Percentiles rank a stretch among this genome's conserved stretches.
Evolutionary conservation across 225 moss, liverwort and hornwort genomes (phyloP).

Genomic region (Pseudisothecium myosuroides): DNA sequence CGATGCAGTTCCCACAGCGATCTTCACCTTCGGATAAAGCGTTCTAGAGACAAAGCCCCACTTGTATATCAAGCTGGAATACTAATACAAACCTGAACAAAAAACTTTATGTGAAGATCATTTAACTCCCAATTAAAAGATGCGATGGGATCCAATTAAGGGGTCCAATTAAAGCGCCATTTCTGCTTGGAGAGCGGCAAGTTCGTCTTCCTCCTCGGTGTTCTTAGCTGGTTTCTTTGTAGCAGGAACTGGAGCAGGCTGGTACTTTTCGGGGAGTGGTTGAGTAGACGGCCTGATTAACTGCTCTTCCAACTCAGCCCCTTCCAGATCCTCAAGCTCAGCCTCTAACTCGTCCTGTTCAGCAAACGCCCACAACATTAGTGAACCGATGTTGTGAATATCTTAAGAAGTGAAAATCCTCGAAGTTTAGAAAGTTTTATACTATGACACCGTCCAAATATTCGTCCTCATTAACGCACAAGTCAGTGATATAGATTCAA

Average conservation of each 20-base stretch:
- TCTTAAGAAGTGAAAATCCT: neutral
- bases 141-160: neutral
- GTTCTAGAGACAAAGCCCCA: constrained; percentile 23
- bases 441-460: neutral
- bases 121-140: neutral
- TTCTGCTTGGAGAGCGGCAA: constrained; percentile 53
- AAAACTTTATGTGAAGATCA: constrained; percentile 15
- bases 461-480: neutral
- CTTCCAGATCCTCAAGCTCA: constrained; percentile 95
- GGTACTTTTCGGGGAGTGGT: constrained; percentile 54
- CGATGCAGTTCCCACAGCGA: constrained; percentile 4
- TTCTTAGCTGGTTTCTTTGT: constrained; percentile 57
- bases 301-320: constrained; percentile 87
- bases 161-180: constrained; percentile 34
- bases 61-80: constrained; percentile 29
- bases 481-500: neutral
- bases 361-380: neutral
- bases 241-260: constrained; percentile 57
- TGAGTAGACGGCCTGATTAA: constrained; percentile 75
- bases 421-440: neutral
- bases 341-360: constrained; percentile 95
- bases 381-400: neutral
- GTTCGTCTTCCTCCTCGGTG: constrained; percentile 49
- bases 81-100: constrained; percentile 38
- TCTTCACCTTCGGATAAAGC: constrained; percentile 21